Percentiles rank a stretch among this genome's conserved stretches.
These are phyloP conservation scores for Daldinia grandis DNA, from an alignment of 495 filamentous ascomycete genomes.

Conservation along the genomic window DNA sequence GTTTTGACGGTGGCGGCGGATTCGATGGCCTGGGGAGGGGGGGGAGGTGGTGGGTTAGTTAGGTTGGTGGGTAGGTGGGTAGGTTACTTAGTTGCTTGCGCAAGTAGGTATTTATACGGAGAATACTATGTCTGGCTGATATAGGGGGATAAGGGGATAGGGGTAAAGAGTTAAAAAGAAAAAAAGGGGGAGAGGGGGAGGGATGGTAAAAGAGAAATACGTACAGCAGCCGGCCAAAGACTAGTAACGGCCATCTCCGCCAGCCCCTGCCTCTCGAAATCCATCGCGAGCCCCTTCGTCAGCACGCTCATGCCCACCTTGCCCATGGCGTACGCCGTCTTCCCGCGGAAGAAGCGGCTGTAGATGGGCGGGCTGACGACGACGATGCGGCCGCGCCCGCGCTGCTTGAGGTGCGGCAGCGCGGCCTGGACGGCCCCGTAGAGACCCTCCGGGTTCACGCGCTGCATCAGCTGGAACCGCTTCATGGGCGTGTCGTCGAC, in stretches of 20 bases:
- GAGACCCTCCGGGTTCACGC: slow-evolving; percentile 79
- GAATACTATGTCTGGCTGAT: background rate
- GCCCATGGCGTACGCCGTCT: slow-evolving; percentile 87
- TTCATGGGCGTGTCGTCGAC: slow-evolving; percentile 78
- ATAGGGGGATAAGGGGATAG: background rate
- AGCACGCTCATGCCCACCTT: slow-evolving; percentile 87
- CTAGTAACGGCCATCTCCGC: slow-evolving; percentile 78
- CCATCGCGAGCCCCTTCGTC: slow-evolving; percentile 83
- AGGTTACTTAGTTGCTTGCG: slow-evolving; percentile 1
- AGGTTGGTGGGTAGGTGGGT: background rate
- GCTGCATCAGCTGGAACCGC: slow-evolving; percentile 84
- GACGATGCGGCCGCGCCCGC: slow-evolving; percentile 69
- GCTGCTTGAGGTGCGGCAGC: slow-evolving; percentile 64
- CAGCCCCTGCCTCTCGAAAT: slow-evolving; percentile 73
- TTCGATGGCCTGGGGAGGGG: slow-evolving; percentile 65
- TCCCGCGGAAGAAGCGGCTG: slow-evolving; percentile 82
- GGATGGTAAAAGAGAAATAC: slow-evolving; percentile 38
- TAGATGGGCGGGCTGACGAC: slow-evolving; percentile 90
- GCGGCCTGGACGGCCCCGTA: slow-evolving; percentile 72
- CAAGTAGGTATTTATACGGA: slow-evolving; percentile 13
- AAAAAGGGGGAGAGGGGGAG: background rate
- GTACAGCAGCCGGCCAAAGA: slow-evolving; percentile 80
- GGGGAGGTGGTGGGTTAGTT: no score
- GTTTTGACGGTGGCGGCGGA: slow-evolving; percentile 68
- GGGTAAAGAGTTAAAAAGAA: background rate